phyloP scores from a whole-genome alignment of 2,329 filamentous ascomycete genomes.

The Stachybotrys echinatus region DNA sequence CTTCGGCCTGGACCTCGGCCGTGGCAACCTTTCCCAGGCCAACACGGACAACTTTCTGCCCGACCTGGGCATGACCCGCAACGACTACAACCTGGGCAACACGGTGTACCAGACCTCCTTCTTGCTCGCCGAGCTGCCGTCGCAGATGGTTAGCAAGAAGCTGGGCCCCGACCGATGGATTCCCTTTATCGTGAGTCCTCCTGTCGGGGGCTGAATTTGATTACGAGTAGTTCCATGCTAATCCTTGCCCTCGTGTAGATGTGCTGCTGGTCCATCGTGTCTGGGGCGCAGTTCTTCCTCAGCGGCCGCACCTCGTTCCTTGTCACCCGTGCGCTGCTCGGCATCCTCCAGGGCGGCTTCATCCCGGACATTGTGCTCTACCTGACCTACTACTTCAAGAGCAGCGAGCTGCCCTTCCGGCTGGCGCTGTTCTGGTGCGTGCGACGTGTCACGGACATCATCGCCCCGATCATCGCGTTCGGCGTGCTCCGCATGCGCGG shows the following conservation, averaged over 20 bases:
- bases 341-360: constrained; percentile 6
- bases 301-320: constrained; percentile 4
- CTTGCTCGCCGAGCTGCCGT: constrained; percentile 53
- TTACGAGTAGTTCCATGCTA: no score
- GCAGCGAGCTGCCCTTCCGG: constrained; percentile 16
- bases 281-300: constrained; percentile 5
- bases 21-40: constrained; percentile 26
- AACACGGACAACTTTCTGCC: constrained; percentile 33
- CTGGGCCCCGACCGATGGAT: constrained; percentile 27
- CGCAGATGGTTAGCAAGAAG: constrained; percentile 54
- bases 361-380: constrained; percentile 14
- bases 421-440: constrained; percentile 19
- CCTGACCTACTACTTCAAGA: constrained; percentile 20
- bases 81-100: constrained; percentile 48
- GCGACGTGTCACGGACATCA: constrained; percentile 13
- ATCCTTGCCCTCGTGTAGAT: no score
- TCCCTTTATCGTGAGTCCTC: constrained; percentile 4
- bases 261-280: background rate
- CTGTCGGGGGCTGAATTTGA: no score
- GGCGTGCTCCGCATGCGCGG: constrained; percentile 19
- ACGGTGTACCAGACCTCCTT: constrained; percentile 50
- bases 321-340: constrained; percentile 7
- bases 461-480: constrained; percentile 16
- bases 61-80: constrained; percentile 25
- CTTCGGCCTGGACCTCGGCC: constrained; percentile 40